phyloP scores from a whole-genome alignment of 2,329 filamentous ascomycete species.

The Sclerotinia nivalis region DNA sequence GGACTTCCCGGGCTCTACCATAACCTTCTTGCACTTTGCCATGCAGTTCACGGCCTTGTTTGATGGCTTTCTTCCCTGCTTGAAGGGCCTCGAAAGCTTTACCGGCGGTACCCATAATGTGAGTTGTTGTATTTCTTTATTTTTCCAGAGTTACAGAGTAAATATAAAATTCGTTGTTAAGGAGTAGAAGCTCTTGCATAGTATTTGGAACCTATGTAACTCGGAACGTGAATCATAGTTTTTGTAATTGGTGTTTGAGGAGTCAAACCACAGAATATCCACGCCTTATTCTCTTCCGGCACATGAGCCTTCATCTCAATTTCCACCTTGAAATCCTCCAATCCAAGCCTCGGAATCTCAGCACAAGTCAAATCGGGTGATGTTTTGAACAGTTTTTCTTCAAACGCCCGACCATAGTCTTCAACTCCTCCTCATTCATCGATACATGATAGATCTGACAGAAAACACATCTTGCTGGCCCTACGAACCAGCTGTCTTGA shows the following conservation, averaged over 20 bases:
- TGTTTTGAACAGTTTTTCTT: not conserved
- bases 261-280: not conserved
- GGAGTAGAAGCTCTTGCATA: not conserved
- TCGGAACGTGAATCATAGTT: constrained; percentile 6
- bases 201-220: not conserved
- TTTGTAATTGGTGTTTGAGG: not conserved
- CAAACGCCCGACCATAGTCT: not conserved
- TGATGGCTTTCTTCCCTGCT: not conserved
- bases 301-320: constrained; percentile 57
- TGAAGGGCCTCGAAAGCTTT: not conserved
- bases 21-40: not conserved
- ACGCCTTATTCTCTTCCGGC: constrained; percentile 23
- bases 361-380: constrained; percentile 5
- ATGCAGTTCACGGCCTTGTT: not conserved
- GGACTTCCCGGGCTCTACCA: not conserved
- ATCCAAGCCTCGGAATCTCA: not conserved
- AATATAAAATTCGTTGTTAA: not conserved
- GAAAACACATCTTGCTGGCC: constrained; percentile 57
- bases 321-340: constrained; percentile 42
- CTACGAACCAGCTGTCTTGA: constrained; percentile 55
- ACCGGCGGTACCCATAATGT: not conserved
- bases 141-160: not conserved
- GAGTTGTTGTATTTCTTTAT: not conserved
- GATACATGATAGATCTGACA: constrained; percentile 49
- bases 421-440: constrained; percentile 36